Evolutionary conservation across 768 basidiomycete species (phyloP).

Genomic region (Amyloporia xantha): DNA sequence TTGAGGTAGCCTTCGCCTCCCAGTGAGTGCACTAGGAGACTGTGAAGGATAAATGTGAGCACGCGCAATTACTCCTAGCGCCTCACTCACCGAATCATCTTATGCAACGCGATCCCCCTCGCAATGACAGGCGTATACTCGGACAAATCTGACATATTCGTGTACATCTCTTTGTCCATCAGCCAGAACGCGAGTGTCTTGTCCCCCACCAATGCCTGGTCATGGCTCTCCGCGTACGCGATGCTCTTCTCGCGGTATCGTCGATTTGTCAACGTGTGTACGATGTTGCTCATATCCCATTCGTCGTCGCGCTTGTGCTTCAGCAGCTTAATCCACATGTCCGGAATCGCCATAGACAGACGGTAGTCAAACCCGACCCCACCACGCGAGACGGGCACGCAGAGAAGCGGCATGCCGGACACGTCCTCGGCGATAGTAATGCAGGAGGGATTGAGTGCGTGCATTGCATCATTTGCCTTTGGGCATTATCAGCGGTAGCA

Average conservation of each 20-base stretch:
- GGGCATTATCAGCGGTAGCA: conserved; percentile 8
- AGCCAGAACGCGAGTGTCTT: conserved; percentile 99
- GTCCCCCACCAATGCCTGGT: conserved; percentile 97
- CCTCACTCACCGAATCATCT: conserved; percentile 81
- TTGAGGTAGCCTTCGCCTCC: conserved; percentile 98
- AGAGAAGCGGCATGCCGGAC: conserved; percentile 96
- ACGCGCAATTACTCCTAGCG: neutral
- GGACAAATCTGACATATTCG: conserved; percentile 85
- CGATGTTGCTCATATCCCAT: conserved; percentile 86
- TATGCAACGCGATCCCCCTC: conserved; percentile 89
- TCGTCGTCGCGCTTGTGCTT: conserved; percentile 85
- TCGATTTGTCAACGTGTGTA: conserved; percentile 85
- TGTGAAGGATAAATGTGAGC: conserved; percentile 23
- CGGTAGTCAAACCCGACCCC: conserved; percentile 98
- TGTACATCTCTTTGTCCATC: conserved; percentile 99
- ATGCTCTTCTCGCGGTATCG: conserved; percentile 87
- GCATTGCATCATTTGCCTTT: conserved; percentile 90
- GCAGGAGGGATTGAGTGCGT: conserved; percentile 67
- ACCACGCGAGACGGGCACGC: conserved; percentile 69
- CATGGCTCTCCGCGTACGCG: conserved; percentile 92
- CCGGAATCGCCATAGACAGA: conserved; percentile 96
- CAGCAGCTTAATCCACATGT: conserved; percentile 99
- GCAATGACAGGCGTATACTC: conserved; percentile 80
- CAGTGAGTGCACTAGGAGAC: conserved; percentile 83
- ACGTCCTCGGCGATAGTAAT: conserved; percentile 98